Percentiles rank a stretch among this genome's conserved stretches.
Conservation (phyloP, 176 grass and related monocot genomes). For the Saccharum spontaneum region DNA sequence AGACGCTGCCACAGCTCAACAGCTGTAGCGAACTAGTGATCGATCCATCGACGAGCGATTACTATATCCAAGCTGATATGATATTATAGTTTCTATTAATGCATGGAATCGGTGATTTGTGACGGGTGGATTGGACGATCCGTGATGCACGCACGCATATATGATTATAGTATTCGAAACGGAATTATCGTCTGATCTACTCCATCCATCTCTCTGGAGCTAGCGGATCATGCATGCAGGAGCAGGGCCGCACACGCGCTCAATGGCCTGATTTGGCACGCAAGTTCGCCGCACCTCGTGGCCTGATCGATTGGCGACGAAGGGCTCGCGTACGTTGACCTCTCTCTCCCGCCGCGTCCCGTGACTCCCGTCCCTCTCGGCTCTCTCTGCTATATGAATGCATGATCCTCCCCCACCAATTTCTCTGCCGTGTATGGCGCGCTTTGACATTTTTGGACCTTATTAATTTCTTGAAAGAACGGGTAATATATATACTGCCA, state of each 20-base stretch:
- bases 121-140: background rate
- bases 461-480: background rate
- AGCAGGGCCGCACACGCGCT: background rate
- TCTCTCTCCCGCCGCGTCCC: background rate
- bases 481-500: too few relatives aligned
- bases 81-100: background rate
- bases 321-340: background rate
- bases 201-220: background rate
- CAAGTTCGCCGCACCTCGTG: background rate
- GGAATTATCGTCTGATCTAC: background rate
- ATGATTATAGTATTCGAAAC: background rate
- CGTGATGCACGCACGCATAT: background rate
- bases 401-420: background rate
- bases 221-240: background rate
- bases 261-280: background rate
- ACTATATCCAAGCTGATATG: background rate
- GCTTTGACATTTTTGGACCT: background rate
- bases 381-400: too few relatives aligned
- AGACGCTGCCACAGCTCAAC: background rate
- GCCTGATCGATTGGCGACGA: background rate
- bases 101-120: slow-evolving; percentile 1
- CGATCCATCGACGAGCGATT: background rate
- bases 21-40: background rate
- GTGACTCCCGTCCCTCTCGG: background rate
- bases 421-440: background rate